phyloP scores from a whole-genome alignment of 257 asterid species.

The Prunella vulgaris region DNA sequence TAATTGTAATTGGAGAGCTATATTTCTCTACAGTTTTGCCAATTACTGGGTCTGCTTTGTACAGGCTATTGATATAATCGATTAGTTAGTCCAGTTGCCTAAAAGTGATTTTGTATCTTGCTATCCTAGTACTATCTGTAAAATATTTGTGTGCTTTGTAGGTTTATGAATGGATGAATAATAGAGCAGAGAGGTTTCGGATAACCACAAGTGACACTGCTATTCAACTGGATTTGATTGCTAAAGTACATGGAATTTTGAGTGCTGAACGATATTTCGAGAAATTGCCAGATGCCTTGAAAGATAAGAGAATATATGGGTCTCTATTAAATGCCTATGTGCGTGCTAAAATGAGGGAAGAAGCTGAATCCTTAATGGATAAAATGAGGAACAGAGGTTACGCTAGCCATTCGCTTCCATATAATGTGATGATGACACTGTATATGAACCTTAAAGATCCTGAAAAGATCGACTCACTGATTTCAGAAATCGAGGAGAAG shows the following conservation, averaged over 20 bases:
- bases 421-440: slow-evolving; percentile 89
- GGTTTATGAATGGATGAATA: slow-evolving; percentile 90
- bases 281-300: slow-evolving; percentile 57
- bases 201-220: slow-evolving; percentile 79
- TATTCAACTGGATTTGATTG: slow-evolving; percentile 79
- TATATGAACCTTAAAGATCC: slow-evolving; percentile 59
- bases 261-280: slow-evolving; percentile 74
- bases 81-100: not conserved
- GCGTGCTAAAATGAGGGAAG: slow-evolving; percentile 55
- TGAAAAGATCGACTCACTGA: slow-evolving; percentile 48
- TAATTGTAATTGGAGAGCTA: not conserved
- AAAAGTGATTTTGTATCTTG: slow-evolving; percentile 1
- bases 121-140: not conserved
- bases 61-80: not conserved
- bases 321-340: slow-evolving; percentile 77
- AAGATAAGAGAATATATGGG: slow-evolving; percentile 77
- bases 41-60: not conserved
- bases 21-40: not conserved
- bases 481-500: slow-evolving; percentile 68
- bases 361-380: slow-evolving; percentile 74
- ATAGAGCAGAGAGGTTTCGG: slow-evolving; percentile 61
- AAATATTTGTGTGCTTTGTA: slow-evolving; percentile 28
- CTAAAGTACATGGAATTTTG: slow-evolving; percentile 74
- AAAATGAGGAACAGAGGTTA: slow-evolving; percentile 55
- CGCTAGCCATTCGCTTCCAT: slow-evolving; percentile 59